Base-by-base conservation (phyloP, 345 rosid genomes). In the Populus davidiana region DNA sequence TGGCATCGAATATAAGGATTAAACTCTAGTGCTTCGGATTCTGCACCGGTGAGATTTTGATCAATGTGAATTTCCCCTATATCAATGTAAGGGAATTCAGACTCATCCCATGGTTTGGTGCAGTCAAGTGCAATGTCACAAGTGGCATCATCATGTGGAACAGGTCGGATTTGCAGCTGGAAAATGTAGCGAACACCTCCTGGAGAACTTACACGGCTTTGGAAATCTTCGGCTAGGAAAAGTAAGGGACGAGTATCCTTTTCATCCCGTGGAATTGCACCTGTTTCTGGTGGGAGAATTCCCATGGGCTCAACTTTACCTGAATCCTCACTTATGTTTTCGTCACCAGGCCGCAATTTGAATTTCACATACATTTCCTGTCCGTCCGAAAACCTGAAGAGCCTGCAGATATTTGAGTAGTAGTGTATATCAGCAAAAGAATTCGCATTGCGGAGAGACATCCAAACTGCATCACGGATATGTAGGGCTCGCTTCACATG, bases 261-360 rank as follows among this genome's bases (percentile, higher is more conserved):
- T 25, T 83, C 83, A 25, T 86, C 86, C 81, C 91, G 81, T 0
- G 92, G 91, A 78, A 91, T 88, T 21, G 92, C 89, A 52, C 94
- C 94, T 18, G 94, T 91, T 79, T 91, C 94, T n/a, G 92, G 94
- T 20, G 94, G 94, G 29, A 89, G 92, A 81, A 88, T 88, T 52
- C 89, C 91, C 2, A 50, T 52, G 7, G 94, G 92, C 75, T 88
- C 92, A 35, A 89, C 94, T 67, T 89, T 85, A 2, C 92, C 90
- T 20, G 86, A 71, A 78, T 91, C 91, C 82, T 89, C 92, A 52
- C 59, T 62, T 6, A 87, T 83, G 38, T 41, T 82, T 59, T 79
- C 81, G 70, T 89, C 88, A 68, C 2, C 75, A 59, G 91, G 92
- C 79, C 86, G 59, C 79, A 91, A 49, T 88, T 88, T 89, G 90